Base-by-base conservation (phyloP, 768 basidiomycete species). In the Auricularia heimuer region DNA sequence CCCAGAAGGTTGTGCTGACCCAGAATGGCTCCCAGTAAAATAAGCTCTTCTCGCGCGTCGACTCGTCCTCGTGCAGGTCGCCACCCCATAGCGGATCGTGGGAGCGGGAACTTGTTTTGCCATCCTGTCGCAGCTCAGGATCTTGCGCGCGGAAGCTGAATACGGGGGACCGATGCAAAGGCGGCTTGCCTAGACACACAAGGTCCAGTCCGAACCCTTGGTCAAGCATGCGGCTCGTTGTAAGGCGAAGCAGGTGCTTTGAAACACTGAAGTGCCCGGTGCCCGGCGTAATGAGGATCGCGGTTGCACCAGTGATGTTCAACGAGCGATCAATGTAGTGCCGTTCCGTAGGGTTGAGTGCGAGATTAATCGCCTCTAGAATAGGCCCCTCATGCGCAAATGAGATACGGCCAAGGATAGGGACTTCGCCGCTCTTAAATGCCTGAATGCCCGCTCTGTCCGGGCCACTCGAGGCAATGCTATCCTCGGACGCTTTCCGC, bases 271-370 rank as follows among this genome's bases (percentile, higher is more conserved):
- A 98, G 74, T 92, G 92, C 2, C 93, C 93, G 3, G 94, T 92
- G 0, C 96, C 97, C 0, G 97, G 95, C 1, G 94, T 95, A 67
- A 98, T 85, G 54, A 98, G 73, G 56, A 94, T 83, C 3, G 89
- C 91, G 14, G 86, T 85, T 0, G 88, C 77, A 24, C 96, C 96
- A 0, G 95, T 98, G 14, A 94, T 80, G 2, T 89, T 91, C 8
- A 98, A 78, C 37, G 96, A 97, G 21, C 97, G 87, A 73, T 98
- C 97, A 68, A 98, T 87, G 72, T 97, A 95, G 73, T 97, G 93
- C 2, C 89, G 91, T 75, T 98, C 96, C 16, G 89, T 89, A 0
- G 95, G 92, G 71, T 94, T 96, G 16, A 98, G 82, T 0, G 87
- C 91, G 56, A 99, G 82, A 71, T 98, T 98, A 62, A 98, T 81